Percentiles rank a stretch among this genome's conserved stretches.
Evolutionary conservation across 805 yeast species (phyloP).

Genomic region (Candida piceae): DNA sequence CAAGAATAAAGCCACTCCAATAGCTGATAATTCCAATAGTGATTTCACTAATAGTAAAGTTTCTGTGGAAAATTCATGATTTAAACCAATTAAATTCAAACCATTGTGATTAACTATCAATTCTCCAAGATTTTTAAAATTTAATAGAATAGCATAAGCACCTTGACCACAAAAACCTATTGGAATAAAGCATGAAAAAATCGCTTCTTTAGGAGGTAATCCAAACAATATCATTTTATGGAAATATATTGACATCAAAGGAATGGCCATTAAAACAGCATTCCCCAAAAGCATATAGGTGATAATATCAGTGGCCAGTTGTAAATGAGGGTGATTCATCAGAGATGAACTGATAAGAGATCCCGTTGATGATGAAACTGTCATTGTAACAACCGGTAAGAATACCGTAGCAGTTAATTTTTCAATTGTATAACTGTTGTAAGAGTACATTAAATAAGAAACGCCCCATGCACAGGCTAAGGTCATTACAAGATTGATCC

Average conservation of each 20-base stretch:
- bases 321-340: conserved; percentile 23
- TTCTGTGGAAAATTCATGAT: conserved; percentile 4
- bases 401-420: conserved; percentile 54
- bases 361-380: conserved; percentile 74
- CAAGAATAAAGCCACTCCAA: conserved; percentile 23
- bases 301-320: conserved; percentile 49
- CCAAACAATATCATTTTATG: conserved; percentile 55
- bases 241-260: conserved; percentile 51
- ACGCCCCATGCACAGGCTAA: conserved; percentile 58
- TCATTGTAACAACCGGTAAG: conserved; percentile 74
- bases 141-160: conserved; percentile 52
- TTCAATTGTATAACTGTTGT: conserved; percentile 28
- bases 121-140: conserved; percentile 14
- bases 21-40: conserved; percentile 11
- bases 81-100: conserved; percentile 8
- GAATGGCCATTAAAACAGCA: conserved; percentile 58
- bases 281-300: conserved; percentile 62
- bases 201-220: conserved; percentile 47
- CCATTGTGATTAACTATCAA: conserved; percentile 11
- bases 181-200: conserved; percentile 71
- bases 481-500: conserved; percentile 56
- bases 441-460: conserved; percentile 44
- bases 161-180: conserved; percentile 88
- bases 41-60: conserved; percentile 4
- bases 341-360: conserved; percentile 43